Conservation (phyloP, 371 early-diverging fungal genomes). For the Rhizopus sp. region DNA sequence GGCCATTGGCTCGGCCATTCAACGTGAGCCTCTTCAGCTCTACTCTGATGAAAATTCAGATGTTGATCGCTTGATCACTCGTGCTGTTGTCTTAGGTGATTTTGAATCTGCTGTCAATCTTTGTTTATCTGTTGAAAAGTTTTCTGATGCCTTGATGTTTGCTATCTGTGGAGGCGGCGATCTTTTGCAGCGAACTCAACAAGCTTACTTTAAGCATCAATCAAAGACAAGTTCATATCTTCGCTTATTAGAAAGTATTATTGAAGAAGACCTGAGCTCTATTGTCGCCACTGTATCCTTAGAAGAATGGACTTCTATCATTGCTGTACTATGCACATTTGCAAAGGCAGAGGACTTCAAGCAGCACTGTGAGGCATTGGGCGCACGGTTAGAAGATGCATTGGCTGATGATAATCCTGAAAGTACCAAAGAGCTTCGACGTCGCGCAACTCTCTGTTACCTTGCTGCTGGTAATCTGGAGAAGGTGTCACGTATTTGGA, state of each 20-base stretch:
- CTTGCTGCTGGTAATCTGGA: conserved; percentile 88
- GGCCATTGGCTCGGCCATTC: conserved; percentile 18
- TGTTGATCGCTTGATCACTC: conserved; percentile 80
- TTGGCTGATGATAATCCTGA: conserved; percentile 40
- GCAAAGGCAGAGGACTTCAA: conserved; percentile 78
- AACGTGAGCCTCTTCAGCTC: conserved; percentile 57
- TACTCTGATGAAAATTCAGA: conserved; percentile 62
- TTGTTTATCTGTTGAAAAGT: conserved; percentile 78
- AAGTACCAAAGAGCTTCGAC: conserved; percentile 40
- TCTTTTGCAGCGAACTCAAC: conserved; percentile 77
- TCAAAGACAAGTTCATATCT: conserved; percentile 65
- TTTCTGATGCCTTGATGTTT: conserved; percentile 91
- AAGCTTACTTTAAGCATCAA: conserved; percentile 80
- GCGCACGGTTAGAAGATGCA: conserved; percentile 64
- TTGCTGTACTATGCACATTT: conserved; percentile 92
- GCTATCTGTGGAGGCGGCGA: conserved; percentile 89
- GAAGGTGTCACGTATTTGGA: conserved; percentile 88
- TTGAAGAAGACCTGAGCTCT: conserved; percentile 79
- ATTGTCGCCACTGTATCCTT: conserved; percentile 78
- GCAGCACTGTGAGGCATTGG: conserved; percentile 69
- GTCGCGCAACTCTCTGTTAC: conserved; percentile 86
- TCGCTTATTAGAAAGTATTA: conserved; percentile 81
- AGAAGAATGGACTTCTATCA: conserved; percentile 89
- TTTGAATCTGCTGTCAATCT: conserved; percentile 86
- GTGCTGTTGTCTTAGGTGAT: conserved; percentile 85